These are phyloP conservation scores for Plasmopara muralis DNA, from an alignment of 352 stramenopile genomes.

Conservation along the genomic window DNA sequence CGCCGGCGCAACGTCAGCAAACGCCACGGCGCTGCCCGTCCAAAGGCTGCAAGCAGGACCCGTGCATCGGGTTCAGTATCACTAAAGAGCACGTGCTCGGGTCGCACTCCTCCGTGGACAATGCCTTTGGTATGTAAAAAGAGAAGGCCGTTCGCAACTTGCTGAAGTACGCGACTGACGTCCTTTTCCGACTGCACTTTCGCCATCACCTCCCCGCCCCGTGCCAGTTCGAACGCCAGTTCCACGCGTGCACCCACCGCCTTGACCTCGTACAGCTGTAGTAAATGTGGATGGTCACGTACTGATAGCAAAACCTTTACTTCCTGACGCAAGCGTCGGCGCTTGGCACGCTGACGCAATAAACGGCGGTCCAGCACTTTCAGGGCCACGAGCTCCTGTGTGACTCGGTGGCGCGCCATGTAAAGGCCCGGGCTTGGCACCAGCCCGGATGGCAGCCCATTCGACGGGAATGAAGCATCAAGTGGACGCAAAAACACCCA, in stretches of 20 bases:
- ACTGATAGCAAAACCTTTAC: slow-evolving; percentile 45
- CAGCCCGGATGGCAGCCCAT: neutral
- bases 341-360: slow-evolving; percentile 32
- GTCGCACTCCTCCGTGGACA: slow-evolving; percentile 61
- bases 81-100: slow-evolving; percentile 70
- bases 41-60: slow-evolving; percentile 61
- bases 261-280: slow-evolving; percentile 61
- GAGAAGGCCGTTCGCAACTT: slow-evolving; percentile 36
- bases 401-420: slow-evolving; percentile 41
- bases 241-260: slow-evolving; percentile 40
- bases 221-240: slow-evolving; percentile 70
- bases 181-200: slow-evolving; percentile 49
- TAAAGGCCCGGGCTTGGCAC: slow-evolving; percentile 45
- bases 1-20: slow-evolving; percentile 23
- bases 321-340: slow-evolving; percentile 65
- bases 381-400: slow-evolving; percentile 61
- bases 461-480: slow-evolving; percentile 15
- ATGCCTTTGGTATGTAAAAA: slow-evolving; percentile 51
- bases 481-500: slow-evolving; percentile 52
- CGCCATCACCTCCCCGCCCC: slow-evolving; percentile 52
- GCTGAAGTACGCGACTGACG: slow-evolving; percentile 41
- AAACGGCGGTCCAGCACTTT: slow-evolving; percentile 60
- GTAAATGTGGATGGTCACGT: slow-evolving; percentile 48
- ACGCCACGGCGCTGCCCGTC: slow-evolving; percentile 44
- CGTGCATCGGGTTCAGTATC: slow-evolving; percentile 55